Evolutionary conservation across 495 filamentous ascomycete species (phyloP), one percentile per base, ranked within the genome.

Genomic region (Staphylotrichum tortipilum): DNA sequence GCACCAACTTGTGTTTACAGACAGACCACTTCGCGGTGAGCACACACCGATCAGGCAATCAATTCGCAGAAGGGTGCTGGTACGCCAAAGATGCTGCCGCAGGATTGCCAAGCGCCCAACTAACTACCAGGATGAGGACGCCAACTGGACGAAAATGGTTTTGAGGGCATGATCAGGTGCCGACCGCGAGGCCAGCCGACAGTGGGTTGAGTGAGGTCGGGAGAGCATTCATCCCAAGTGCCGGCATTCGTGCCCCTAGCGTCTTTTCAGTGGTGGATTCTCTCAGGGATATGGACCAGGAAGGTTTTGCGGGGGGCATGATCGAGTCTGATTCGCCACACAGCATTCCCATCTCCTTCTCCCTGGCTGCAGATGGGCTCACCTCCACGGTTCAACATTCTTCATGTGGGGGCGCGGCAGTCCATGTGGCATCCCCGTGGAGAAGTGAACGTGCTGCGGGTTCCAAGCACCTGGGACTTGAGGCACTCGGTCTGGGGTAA

Each of bases 211-310:
- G 10, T 12, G 33, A 21, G 6, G 9, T 47, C 53, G 53, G 53
- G 42, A 41, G 53, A 51, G 50, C 37, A 39, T 54, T 54, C 46
- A 52, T 57, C 55, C 55, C 40, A 44, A 44, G 4, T 44, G 46
- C 50, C 55, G 42, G 46, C 28, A 46, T 45, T 17, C 12, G 21
- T 35, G 12, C 36, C 48, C 43, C 15, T 49, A 41, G 41, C 12
- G 52, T 5, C 24, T 45, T 29, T 21, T 28, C 6, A 4, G 8
- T 49, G 49, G 44, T 44, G 54, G 54, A 40, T 47, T 31, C 19
- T 15, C 12, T 18, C 9, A 23, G 47, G 47, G n/a, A n/a, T n/a
- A 44, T 49, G 18, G 29, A 28, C 33, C 35, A 30, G 12, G 28
- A 5, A 49, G 9, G 38, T 50, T 54, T 43, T 44, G 55, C 47